A percentile compares a stretch with the other conserved stretches of the same genome.
phyloP scores from a whole-genome alignment of 331 rosid genomes.

The Phaseolus coccineus region DNA sequence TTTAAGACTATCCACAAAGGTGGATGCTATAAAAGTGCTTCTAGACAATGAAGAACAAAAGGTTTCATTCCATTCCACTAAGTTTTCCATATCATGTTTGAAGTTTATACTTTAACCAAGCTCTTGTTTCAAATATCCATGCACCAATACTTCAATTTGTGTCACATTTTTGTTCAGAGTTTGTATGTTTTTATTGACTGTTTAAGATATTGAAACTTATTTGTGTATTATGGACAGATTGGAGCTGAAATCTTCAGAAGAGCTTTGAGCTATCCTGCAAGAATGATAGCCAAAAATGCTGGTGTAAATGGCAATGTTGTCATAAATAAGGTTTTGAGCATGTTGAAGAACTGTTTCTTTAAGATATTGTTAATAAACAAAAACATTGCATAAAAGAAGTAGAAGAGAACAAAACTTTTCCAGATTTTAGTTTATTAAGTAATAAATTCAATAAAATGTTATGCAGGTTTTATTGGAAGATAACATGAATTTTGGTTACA shows the following conservation, averaged over 20 bases:
- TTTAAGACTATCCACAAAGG: constrained; percentile 77
- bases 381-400: no score
- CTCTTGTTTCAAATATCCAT: neutral
- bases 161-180: neutral
- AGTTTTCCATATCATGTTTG: constrained; percentile 20
- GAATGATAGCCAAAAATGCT: constrained; percentile 91
- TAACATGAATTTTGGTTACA: constrained; percentile 71
- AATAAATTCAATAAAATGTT: constrained; percentile 39
- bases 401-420: neutral
- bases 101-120: neutral
- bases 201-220: constrained; percentile 10
- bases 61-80: constrained; percentile 47
- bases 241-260: constrained; percentile 93
- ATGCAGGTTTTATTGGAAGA: constrained; percentile 70
- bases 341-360: constrained; percentile 41
- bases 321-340: constrained; percentile 70
- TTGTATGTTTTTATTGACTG: neutral
- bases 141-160: no score
- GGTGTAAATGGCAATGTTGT: constrained; percentile 90
- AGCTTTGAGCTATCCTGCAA: constrained; percentile 83
- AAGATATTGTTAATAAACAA: constrained; percentile 27
- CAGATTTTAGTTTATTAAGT: constrained; percentile 16
- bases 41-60: constrained; percentile 88
- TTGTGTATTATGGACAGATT: constrained; percentile 56
- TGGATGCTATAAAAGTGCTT: constrained; percentile 68